Evolutionary conservation across 176 grass and related monocot species (phyloP), one percentile per base, ranked within the genome.

Genomic region (Thalia dealbata): DNA sequence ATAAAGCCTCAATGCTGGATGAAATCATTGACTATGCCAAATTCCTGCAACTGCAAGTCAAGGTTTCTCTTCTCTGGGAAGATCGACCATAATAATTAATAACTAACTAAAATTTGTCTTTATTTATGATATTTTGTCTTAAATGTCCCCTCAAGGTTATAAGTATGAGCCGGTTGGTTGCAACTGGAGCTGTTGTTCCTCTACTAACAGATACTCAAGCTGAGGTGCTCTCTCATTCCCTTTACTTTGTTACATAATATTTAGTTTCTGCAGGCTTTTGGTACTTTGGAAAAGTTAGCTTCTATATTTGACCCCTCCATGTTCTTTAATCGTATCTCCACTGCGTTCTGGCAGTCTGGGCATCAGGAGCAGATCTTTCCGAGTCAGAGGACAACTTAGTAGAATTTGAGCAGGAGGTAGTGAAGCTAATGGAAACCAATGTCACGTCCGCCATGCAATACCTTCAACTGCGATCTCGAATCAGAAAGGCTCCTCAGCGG

Each of bases 1-100:
- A 81, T 81, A 81, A 65, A 43, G 79, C 79, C 15, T 74, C 70
- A 81, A 75, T 75, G 71, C 79, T 81, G 35, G 79, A 74, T 51
- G 79, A 81, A 67, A 74, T 74, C 51, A 81, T 81, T 41, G 79
- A 81, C 70, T 75, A 81, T 68, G 71, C 75, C 28, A 81, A 81
- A 41, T 81, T 81, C 59, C 71, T 81, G 23, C 68, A 81, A 51
- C 46, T 73, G 28, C 79, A 81, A 81, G 79, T 81, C 38, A 64
- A 81, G 70, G 79, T 59, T 61, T 21, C 46, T 46, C 8, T 74
- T n/a, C 9, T 52, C 10, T 10, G 52, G 1, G 23, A 45, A 30
- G 12, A 19, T 63, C 46, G 19, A 25, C 42, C 35, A 55, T 38
- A 19, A 69, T 78, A 13, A 41, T 14, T 52, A 55, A 70, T 78